Evolutionary conservation across 2,329 filamentous ascomycete genomes (phyloP).

Genomic region (Elsinoe fawcettii): DNA sequence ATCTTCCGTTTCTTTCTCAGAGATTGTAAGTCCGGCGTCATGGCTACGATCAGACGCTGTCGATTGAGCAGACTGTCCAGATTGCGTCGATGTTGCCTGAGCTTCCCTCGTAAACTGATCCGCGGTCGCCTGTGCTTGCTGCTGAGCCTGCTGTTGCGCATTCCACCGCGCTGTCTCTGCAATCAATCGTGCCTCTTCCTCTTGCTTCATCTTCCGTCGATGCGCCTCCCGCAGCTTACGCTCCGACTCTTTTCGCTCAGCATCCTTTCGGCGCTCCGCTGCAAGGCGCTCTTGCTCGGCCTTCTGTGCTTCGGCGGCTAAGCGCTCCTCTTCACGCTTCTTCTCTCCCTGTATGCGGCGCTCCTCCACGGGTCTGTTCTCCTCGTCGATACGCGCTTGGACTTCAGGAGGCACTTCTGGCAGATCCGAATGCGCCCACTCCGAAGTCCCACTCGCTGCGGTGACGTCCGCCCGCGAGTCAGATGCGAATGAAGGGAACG

Average conservation of each 20-base stretch:
- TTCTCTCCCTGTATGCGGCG: not conserved
- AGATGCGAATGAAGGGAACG: not conserved
- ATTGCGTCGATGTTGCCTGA: not conserved
- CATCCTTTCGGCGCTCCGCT: not conserved
- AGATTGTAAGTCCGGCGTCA: not conserved
- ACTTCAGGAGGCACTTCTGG: slow-evolving; percentile 8
- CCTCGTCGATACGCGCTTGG: slow-evolving; percentile 9
- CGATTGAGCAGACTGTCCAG: not conserved
- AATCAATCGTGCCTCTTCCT: slow-evolving; percentile 3
- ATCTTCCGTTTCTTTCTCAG: not conserved
- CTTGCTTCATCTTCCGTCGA: slow-evolving; percentile 3
- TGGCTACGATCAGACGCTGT: not conserved
- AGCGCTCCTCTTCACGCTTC: not conserved
- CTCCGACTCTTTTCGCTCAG: slow-evolving; percentile 3
- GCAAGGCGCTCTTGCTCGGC: not conserved
- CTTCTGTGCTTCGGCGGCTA: not conserved
- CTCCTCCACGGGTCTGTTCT: slow-evolving; percentile 3
- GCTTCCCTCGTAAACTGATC: not conserved
- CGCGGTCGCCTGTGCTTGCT: not conserved
- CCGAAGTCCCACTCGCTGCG: not conserved
- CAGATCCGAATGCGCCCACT: slow-evolving; percentile 5
- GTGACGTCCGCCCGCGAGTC: not conserved
- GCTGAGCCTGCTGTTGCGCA: not conserved
- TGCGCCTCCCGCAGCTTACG: not conserved
- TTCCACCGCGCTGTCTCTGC: slow-evolving; percentile 6